Base-by-base conservation (phyloP, 345 rosid genomes). In the Erysimum cheiranthoides region DNA sequence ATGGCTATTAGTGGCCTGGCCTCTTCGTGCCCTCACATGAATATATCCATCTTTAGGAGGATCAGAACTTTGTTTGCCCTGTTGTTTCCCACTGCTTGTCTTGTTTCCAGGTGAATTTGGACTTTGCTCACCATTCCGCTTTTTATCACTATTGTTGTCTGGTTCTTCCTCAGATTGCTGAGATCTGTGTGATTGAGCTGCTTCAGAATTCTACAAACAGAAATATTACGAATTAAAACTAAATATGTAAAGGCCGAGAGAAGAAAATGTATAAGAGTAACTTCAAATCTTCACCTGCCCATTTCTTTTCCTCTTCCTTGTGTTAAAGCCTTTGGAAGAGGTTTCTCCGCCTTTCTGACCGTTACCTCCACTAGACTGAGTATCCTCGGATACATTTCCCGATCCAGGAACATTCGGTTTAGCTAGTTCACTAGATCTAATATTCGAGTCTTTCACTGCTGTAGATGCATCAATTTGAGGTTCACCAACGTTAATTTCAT, bases 1-100 rank as follows among this genome's bases (percentile, higher is more conserved):
- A 54, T 95, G 97, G 85, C 99, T 92, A 66, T 95, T 92, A 54
- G 97, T 95, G 56, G 99, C 99, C 79, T 95, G 99, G 58, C 99
- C 99, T 86, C 99, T 92, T 82, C 97, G 88, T 25, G 97, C 99
- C 82, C 99, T 75, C 60, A 95, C 82, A 74, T 95, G 99, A 86
- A 95, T 90, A 74, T 92, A 95, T 50, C 92, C 99, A 81, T 92
- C 97, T 73, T 95, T 92, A 66, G 88, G 84, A 67, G 85, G 90
- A 79, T 92, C 96, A 38, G 93, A 89, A 62, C 87, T 72, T 78
- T 84, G 93, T 78, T 87, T 79, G 0, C 88, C 91, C 36, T 59
- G 73, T 69, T 82, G 93, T 79, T 92, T 92, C 50, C 87, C 91
- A 13, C 86, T 90, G 32, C 80, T 61, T 81, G 86, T 61, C 88